Base-by-base conservation (phyloP, 2,329 filamentous ascomycete species). In the Pezicula radicicola region DNA sequence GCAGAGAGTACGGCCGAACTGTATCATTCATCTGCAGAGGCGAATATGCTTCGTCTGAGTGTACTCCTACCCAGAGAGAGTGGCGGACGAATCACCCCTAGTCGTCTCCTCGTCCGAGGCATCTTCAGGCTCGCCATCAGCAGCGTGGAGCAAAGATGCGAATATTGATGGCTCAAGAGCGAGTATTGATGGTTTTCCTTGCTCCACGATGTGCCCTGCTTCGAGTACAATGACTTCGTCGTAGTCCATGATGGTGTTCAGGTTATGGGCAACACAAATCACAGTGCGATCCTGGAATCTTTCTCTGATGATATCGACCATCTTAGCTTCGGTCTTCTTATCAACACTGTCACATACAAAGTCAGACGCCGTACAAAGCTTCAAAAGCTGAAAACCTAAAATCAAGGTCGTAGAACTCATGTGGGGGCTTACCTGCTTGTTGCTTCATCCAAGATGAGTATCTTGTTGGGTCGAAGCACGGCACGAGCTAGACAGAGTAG, bases 201-300 rank as follows among this genome's bases (percentile, higher is more conserved):
- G 42, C 72, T 97, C 91, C 9, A 92, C 79, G 16, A 96, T 85
- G 55, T 81, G 73, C n/a, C 52, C 52, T 21, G 16, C 53, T 43
- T 75, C 69, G 67, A 77, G 69, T 7, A 76, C 70, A 5, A 69
- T 66, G 44, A 77, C 66, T 16, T 62, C 65, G 56, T 76, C 74
- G 57, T 71, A 75, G 53, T 73, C 72, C 15, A 70, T 61, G 43
- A 75, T 72, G 0, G 71, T 75, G 12, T 60, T 46, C 3, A 63
- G 39, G 9, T 55, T 51, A 51, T 63, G 60, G n/a, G 55, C 60
- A 4, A 61, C 53, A 6, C 54, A 47, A 45, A 63, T 56, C 41
- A 84, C 72, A 3, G 81, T 84, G 55, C 77, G 75, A 3, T 70
- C 70, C 5, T 65, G 63, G 61, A 83, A 81, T 39, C 69, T 69